Percentiles rank a stretch among this genome's conserved stretches.
These are phyloP conservation scores for Yarrowia yakushimensis DNA, from an alignment of 805 yeast species.

Conservation along the genomic window DNA sequence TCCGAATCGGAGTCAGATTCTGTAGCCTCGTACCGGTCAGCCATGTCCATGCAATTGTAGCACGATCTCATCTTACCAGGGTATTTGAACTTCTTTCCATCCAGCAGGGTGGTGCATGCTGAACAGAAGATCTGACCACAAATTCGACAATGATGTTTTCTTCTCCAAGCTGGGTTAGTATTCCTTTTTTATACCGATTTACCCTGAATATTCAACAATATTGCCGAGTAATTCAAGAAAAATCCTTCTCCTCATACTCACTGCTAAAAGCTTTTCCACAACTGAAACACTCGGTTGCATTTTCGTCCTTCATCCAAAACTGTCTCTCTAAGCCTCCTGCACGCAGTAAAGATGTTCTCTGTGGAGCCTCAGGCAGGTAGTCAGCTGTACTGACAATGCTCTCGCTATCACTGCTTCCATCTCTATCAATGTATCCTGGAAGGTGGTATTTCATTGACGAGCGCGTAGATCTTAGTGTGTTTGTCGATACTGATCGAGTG, in stretches of 20 bases:
- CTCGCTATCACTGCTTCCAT: constrained; percentile 33
- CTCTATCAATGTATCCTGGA: constrained; percentile 26
- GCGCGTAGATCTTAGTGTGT: constrained; percentile 8
- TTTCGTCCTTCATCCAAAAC: constrained; percentile 96
- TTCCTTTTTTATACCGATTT: neutral
- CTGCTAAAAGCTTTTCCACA: constrained; percentile 68
- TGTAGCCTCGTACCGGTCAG: constrained; percentile 54
- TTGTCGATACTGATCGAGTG: constrained; percentile 13
- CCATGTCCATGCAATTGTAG: constrained; percentile 59
- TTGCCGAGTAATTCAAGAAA: neutral
- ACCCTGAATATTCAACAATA: too few relatives aligned
- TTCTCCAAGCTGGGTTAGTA: constrained; percentile 53
- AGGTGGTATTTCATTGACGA: constrained; percentile 18
- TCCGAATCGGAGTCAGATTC: constrained; percentile 18
- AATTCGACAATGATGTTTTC: constrained; percentile 92
- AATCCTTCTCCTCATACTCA: constrained; percentile 2
- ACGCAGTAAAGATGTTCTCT: constrained; percentile 27
- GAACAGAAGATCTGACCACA: constrained; percentile 96
- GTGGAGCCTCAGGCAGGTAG: constrained; percentile 26
- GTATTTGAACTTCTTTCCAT: constrained; percentile 61
- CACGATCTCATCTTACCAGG: constrained; percentile 75
- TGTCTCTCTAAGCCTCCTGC: constrained; percentile 53
- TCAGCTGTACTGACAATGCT: constrained; percentile 30
- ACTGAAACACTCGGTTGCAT: constrained; percentile 80
- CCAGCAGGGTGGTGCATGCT: constrained; percentile 67